Percentiles rank a stretch among this genome's conserved stretches.
These are phyloP conservation scores for Eucalyptus virginea DNA, from an alignment of 345 rosid species.

Conservation along the genomic window DNA sequence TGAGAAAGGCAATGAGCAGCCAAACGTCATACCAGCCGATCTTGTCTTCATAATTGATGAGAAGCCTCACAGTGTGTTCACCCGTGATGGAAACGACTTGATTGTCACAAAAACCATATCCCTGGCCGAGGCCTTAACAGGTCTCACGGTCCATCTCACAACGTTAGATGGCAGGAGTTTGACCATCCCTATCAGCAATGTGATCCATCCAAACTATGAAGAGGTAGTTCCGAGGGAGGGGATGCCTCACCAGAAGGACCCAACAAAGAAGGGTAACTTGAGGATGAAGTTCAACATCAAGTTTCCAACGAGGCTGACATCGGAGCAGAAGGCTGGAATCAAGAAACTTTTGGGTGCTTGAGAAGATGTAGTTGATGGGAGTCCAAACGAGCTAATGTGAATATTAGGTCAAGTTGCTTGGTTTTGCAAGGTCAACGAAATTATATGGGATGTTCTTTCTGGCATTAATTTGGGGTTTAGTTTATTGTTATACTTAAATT, in stretches of 20 bases:
- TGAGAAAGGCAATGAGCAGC: constrained; percentile 81
- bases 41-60: constrained; percentile 69
- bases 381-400: neutral
- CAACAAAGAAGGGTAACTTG: constrained; percentile 56
- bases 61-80: constrained; percentile 69
- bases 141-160: constrained; percentile 36
- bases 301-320: constrained; percentile 58
- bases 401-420: neutral
- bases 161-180: constrained; percentile 64
- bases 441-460: neutral
- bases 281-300: constrained; percentile 66
- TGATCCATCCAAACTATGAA: constrained; percentile 61
- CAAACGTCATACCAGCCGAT: constrained; percentile 57
- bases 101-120: constrained; percentile 49
- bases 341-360: constrained; percentile 42
- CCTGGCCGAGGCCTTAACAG: constrained; percentile 65
- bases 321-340: constrained; percentile 72
- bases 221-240: constrained; percentile 77
- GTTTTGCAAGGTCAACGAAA: neutral
- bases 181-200: constrained; percentile 43
- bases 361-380: neutral
- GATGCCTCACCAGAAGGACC: constrained; percentile 79
- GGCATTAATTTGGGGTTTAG: neutral
- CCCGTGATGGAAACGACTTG: constrained; percentile 80
- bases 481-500: neutral